Percentiles rank a stretch among this genome's conserved stretches.
phyloP scores from a whole-genome alignment of 2,329 filamentous ascomycete species.

The Diaporthe batatas region DNA sequence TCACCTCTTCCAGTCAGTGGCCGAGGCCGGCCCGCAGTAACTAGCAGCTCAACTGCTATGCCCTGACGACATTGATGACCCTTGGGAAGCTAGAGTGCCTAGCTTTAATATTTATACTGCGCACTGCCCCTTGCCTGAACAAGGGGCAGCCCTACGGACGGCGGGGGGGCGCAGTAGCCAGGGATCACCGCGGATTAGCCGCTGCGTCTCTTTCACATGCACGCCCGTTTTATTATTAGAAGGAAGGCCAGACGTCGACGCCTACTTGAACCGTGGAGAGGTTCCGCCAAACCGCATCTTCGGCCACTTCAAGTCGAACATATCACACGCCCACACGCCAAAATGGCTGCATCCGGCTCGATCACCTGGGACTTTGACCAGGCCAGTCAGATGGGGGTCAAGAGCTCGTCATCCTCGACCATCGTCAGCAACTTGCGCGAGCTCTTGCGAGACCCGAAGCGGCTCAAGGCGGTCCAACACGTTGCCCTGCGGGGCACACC shows the following conservation, averaged over 20 bases:
- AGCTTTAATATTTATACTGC: neutral
- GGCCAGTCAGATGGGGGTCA: neutral
- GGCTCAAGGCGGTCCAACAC: neutral
- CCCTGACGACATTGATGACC: no score
- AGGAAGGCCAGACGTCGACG: neutral
- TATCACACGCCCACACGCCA: neutral
- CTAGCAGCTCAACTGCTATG: no score
- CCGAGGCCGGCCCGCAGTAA: no score
- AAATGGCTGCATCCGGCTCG: slow-evolving; percentile 7
- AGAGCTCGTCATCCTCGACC: neutral
- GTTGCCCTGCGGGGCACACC: neutral
- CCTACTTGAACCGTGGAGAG: neutral
- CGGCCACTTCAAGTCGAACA: neutral
- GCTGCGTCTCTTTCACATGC: slow-evolving; percentile 1
- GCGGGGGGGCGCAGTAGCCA: neutral
- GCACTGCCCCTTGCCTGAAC: slow-evolving; percentile 6
- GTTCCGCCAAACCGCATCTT: neutral
- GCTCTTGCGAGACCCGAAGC: neutral
- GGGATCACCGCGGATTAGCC: neutral
- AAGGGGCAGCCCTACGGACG: neutral
- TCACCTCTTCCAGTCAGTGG: no score
- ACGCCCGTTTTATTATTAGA: neutral
- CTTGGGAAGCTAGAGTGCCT: no score
- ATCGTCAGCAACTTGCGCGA: slow-evolving; percentile 2
- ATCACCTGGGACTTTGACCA: slow-evolving; percentile 10